These are phyloP conservation scores for Bacidia gigantensis DNA, from an alignment of 495 filamentous ascomycete species.

Conservation along the genomic window DNA sequence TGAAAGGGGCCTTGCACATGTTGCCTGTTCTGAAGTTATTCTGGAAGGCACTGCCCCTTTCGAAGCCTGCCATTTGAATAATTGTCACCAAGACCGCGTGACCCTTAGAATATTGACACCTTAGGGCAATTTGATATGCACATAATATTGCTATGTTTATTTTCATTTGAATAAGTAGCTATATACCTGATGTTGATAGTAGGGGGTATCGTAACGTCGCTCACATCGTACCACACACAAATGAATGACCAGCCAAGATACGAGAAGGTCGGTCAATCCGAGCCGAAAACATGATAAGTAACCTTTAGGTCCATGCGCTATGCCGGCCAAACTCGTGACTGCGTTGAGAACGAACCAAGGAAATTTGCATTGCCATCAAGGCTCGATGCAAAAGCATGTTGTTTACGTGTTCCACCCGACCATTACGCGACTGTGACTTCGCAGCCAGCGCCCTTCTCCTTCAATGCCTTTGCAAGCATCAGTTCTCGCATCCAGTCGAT, in stretches of 20 bases:
- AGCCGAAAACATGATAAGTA: not conserved
- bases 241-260: not conserved
- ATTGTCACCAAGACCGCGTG: too few relatives aligned
- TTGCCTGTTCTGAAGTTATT: too few relatives aligned
- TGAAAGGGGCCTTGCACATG: too few relatives aligned
- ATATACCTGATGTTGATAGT: slow-evolving; percentile 7
- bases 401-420: slow-evolving; percentile 43
- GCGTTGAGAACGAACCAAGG: not conserved
- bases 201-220: slow-evolving; percentile 14
- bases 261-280: not conserved
- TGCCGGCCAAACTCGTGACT: slow-evolving; percentile 13
- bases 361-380: slow-evolving; percentile 3
- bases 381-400: slow-evolving; percentile 1
- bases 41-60: too few relatives aligned
- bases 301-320: slow-evolving; percentile 19
- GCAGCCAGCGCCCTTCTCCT: slow-evolving; percentile 68
- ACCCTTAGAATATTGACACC: too few relatives aligned
- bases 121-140: too few relatives aligned
- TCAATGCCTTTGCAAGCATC: slow-evolving; percentile 86
- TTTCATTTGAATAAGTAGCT: slow-evolving; percentile 6
- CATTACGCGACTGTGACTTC: slow-evolving; percentile 74
- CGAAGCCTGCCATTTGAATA: too few relatives aligned
- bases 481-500: slow-evolving; percentile 98
- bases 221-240: not conserved
- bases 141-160: not conserved